Conservation (phyloP, 768 basidiomycete genomes). For the Boletus rubescentipes region DNA sequence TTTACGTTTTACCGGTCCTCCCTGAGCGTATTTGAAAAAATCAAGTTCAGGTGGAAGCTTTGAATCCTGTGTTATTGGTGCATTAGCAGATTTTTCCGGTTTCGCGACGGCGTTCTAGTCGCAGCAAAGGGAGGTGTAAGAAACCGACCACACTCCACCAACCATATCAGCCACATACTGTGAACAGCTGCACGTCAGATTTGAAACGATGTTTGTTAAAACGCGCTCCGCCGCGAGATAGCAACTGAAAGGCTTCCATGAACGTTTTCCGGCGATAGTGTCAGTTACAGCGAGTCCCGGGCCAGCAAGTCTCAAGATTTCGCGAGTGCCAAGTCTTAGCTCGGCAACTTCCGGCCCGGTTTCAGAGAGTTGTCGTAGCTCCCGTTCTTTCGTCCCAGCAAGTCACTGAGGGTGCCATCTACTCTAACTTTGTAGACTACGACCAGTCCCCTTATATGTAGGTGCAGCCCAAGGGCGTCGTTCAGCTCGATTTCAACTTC, state of each 20-base stretch:
- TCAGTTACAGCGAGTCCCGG: not conserved
- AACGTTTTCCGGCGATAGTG: not conserved
- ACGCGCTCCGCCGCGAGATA: conserved; percentile 80
- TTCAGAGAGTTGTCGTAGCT: no score
- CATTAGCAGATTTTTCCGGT: conserved; percentile 24
- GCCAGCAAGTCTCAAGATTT: not conserved
- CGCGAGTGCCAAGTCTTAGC: no score
- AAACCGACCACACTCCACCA: not conserved
- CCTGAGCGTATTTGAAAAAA: conserved; percentile 86
- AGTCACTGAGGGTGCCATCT: no score
- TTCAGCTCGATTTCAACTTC: not conserved
- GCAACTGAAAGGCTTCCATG: conserved; percentile 88
- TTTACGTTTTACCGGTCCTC: conserved; percentile 54
- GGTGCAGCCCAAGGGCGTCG: no score
- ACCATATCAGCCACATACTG: conserved; percentile 39
- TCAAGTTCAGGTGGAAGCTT: conserved; percentile 79
- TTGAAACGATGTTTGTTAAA: conserved; percentile 80
- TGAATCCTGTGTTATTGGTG: conserved; percentile 31
- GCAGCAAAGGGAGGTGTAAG: conserved; percentile 1
- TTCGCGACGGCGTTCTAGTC: conserved; percentile 26
- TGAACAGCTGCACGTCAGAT: conserved; percentile 69
- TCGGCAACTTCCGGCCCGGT: conserved; percentile 17
- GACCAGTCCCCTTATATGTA: no score
- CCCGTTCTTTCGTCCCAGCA: no score
- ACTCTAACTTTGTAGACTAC: no score